phyloP scores from a whole-genome alignment of 345 rosid species.

The Syzygium aromaticum region DNA sequence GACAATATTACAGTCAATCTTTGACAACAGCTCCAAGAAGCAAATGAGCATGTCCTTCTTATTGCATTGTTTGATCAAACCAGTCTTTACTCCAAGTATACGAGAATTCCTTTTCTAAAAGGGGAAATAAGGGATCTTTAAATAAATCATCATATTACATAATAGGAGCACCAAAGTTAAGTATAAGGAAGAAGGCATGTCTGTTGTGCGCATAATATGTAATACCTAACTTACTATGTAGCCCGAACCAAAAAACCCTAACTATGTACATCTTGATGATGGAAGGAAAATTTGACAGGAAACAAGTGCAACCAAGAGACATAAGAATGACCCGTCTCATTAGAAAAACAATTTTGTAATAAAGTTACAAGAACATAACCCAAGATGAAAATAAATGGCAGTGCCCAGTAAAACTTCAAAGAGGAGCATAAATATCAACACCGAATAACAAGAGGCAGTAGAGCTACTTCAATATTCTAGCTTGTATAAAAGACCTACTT shows the following conservation, averaged over 20 bases:
- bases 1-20: neutral
- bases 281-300: neutral
- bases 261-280: neutral
- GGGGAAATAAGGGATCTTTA: neutral
- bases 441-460: neutral
- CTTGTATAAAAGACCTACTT: conserved; percentile 33
- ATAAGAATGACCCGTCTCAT: neutral
- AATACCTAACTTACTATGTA: neutral
- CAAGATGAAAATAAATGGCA: neutral
- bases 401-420: neutral
- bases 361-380: neutral
- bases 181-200: neutral
- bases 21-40: neutral
- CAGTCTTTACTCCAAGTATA: neutral
- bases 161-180: neutral
- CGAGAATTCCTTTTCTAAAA: neutral
- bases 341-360: neutral
- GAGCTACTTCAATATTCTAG: neutral
- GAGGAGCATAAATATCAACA: neutral
- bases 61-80: neutral
- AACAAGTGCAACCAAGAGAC: neutral
- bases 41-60: neutral
- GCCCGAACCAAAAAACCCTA: neutral
- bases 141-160: neutral
- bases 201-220: neutral